Conservation (phyloP, 352 stramenopile species). For the Thraustochytrium sp. region DNA sequence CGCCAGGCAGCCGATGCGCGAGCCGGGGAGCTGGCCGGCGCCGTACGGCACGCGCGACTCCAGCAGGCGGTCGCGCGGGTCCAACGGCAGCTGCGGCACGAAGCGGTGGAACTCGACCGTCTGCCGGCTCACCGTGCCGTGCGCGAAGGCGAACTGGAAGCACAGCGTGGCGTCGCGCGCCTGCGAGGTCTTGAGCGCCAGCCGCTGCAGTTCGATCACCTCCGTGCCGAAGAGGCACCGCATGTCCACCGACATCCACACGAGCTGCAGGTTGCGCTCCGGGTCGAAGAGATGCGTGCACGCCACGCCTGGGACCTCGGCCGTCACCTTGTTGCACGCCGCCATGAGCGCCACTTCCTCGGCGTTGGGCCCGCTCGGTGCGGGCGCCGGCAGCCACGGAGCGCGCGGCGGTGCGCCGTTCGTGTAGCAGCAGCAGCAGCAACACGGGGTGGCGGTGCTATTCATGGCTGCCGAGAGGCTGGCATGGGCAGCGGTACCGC, state of each 20-base stretch:
- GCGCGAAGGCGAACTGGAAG: slow-evolving; percentile 2
- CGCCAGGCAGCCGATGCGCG: background rate
- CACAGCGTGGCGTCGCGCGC: background rate
- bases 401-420: too few relatives aligned
- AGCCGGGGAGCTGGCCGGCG: background rate
- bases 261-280: background rate
- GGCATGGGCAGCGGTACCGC: too few relatives aligned
- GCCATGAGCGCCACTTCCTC: background rate
- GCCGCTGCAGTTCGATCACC: background rate
- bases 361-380: background rate
- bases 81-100: background rate
- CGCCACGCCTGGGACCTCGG: background rate
- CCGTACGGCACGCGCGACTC: slow-evolving; percentile 1
- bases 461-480: too few relatives aligned
- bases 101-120: background rate
- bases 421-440: too few relatives aligned
- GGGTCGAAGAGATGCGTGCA: background rate
- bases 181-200: background rate
- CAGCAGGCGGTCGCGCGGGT: background rate
- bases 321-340: background rate
- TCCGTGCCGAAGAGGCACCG: slow-evolving; percentile 1
- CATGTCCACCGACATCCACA: slow-evolving; percentile 36
- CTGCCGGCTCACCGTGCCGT: background rate
- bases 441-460: too few relatives aligned
- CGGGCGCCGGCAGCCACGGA: too few relatives aligned